These are phyloP conservation scores for Boletus edulis DNA, from an alignment of 768 basidiomycete species.

Conservation along the genomic window DNA sequence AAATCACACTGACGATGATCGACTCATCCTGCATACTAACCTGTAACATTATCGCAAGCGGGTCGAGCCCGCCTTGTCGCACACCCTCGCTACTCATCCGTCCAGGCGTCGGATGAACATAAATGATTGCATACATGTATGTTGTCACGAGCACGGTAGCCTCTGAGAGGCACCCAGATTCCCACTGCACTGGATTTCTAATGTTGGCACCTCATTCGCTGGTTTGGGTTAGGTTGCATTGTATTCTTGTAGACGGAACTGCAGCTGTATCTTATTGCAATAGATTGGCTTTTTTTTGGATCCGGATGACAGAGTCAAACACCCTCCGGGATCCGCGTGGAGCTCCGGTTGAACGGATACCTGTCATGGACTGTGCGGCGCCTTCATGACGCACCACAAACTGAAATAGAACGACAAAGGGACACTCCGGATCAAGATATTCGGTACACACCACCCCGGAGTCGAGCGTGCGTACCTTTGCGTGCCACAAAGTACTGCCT, in stretches of 20 bases:
- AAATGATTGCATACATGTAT: background rate
- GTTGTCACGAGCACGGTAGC: background rate
- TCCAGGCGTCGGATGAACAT: constrained; percentile 15
- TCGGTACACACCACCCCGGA: no score
- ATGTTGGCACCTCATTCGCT: background rate
- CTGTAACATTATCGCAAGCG: background rate
- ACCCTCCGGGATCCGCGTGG: no score
- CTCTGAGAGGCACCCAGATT: constrained; percentile 14
- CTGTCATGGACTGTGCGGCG: no score
- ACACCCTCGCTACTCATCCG: constrained; percentile 4
- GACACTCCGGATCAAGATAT: no score
- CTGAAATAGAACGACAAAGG: no score
- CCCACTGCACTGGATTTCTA: background rate
- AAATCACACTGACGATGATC: constrained; percentile 14
- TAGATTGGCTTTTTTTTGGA: background rate
- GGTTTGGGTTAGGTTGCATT: background rate
- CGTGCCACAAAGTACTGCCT: no score
- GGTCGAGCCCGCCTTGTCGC: constrained; percentile 8
- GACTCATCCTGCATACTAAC: constrained; percentile 17
- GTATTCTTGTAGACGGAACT: background rate
- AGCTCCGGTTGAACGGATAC: no score
- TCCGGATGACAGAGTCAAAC: no score
- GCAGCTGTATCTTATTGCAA: constrained; percentile 5
- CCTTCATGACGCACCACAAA: no score
- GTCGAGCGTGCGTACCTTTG: no score